phyloP scores from a whole-genome alignment of 1,139 yeast species.

The Debaryomycetaceae sp. region DNA sequence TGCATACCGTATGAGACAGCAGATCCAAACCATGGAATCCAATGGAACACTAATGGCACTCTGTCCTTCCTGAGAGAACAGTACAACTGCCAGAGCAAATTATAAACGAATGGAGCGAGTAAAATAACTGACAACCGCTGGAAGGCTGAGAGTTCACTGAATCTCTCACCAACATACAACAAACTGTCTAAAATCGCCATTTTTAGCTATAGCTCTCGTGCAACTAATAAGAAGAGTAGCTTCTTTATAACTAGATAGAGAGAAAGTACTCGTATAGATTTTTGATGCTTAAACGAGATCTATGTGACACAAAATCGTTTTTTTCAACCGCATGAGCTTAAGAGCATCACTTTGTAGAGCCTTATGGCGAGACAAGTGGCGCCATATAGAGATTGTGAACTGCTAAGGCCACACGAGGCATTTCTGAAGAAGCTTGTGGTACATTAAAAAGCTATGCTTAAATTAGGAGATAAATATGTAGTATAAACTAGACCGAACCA shows the following conservation, averaged over 20 bases:
- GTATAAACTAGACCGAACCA: background rate
- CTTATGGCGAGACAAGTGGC: background rate
- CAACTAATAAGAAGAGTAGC: no score
- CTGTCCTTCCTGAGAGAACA: slow-evolving; percentile 74
- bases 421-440: no score
- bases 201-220: slow-evolving; percentile 1
- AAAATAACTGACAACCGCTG: slow-evolving; percentile 38
- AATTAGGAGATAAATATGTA: background rate
- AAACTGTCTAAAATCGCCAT: slow-evolving; percentile 31
- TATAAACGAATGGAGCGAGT: slow-evolving; percentile 53
- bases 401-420: no score
- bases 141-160: slow-evolving; percentile 23
- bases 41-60: slow-evolving; percentile 86
- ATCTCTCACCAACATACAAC: slow-evolving; percentile 17
- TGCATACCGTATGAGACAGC: slow-evolving; percentile 86
- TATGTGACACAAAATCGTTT: background rate
- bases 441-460: background rate
- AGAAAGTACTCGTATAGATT: background rate
- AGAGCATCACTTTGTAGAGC: background rate
- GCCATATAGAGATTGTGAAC: background rate
- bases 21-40: slow-evolving; percentile 95
- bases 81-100: slow-evolving; percentile 65
- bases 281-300: background rate
- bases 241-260: background rate
- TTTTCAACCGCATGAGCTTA: background rate